A percentile compares a stretch with the other conserved stretches of the same genome.
Conservation (phyloP, 805 yeast species). For the Zygoascus biomembranicola region DNA sequence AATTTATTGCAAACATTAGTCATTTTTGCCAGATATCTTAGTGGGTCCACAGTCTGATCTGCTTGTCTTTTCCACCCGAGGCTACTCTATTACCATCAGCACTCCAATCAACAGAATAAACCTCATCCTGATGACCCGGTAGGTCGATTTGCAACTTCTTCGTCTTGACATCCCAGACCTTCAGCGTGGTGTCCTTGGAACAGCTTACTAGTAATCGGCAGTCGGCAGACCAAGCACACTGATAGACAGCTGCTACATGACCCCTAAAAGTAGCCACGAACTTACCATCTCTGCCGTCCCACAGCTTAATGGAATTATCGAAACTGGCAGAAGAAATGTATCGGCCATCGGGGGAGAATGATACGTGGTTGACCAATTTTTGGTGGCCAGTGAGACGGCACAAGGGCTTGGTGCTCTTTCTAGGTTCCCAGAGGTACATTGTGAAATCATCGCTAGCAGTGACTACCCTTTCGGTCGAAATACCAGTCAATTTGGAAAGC, state of each 20-base stretch:
- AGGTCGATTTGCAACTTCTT: slow-evolving; percentile 77
- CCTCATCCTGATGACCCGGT: slow-evolving; percentile 96
- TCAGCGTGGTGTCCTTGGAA: slow-evolving; percentile 91
- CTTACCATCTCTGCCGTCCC: slow-evolving; percentile 94
- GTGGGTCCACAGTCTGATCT: slow-evolving; percentile 85
- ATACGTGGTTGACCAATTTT: slow-evolving; percentile 90
- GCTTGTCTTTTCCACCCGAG: slow-evolving; percentile 97
- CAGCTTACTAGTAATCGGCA: slow-evolving; percentile 85
- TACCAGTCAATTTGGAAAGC: slow-evolving; percentile 52
- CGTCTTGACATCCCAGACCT: slow-evolving; percentile 92
- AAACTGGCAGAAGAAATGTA: slow-evolving; percentile 86
- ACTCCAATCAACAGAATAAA: slow-evolving; percentile 97
- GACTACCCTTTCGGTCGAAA: slow-evolving; percentile 64
- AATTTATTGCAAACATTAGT: too few relatives aligned
- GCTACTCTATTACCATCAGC: slow-evolving; percentile 88
- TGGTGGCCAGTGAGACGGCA: slow-evolving; percentile 97
- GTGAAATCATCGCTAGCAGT: slow-evolving; percentile 97
- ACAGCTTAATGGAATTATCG: slow-evolving; percentile 88
- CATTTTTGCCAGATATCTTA: slow-evolving; percentile 6
- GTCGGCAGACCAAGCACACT: slow-evolving; percentile 96
- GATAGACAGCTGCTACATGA: slow-evolving; percentile 96
- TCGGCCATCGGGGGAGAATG: slow-evolving; percentile 93
- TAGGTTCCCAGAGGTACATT: slow-evolving; percentile 95
- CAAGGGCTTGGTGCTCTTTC: slow-evolving; percentile 69
- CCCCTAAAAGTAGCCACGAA: slow-evolving; percentile 88